A percentile compares a stretch with the other conserved stretches of the same genome.
Evolutionary conservation across 768 basidiomycete species (phyloP).

Genomic region (Mycena pura): DNA sequence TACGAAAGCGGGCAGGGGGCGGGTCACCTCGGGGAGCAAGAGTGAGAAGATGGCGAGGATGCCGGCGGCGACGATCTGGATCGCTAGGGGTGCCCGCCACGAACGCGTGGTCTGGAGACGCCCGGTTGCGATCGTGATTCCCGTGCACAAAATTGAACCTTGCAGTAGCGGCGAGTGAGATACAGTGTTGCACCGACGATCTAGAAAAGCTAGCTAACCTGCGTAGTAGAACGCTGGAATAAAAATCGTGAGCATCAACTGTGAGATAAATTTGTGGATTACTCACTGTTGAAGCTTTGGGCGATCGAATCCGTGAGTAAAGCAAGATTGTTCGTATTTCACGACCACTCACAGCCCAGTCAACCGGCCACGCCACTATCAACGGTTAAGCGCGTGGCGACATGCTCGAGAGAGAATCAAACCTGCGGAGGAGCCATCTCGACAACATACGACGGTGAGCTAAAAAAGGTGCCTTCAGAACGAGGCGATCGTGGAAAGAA

Average conservation of each 20-base stretch:
- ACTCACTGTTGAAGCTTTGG: neutral
- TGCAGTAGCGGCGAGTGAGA: neutral
- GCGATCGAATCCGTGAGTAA: neutral
- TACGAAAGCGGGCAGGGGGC: neutral
- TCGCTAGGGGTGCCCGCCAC: slow-evolving; percentile 60
- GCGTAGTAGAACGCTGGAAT: slow-evolving; percentile 51
- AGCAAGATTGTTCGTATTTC: no score
- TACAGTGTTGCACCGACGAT: neutral
- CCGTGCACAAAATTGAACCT: slow-evolving; percentile 35
- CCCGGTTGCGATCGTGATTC: slow-evolving; percentile 52
- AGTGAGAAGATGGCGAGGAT: slow-evolving; percentile 38
- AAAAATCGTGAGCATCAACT: neutral
- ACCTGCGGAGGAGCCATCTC: slow-evolving; percentile 27
- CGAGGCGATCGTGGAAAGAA: neutral
- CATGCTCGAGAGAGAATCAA: neutral
- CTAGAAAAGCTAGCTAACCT: slow-evolving; percentile 29
- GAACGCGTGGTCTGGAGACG: slow-evolving; percentile 41
- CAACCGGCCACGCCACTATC: slow-evolving; percentile 26
- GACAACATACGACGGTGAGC: slow-evolving; percentile 21
- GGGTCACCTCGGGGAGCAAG: slow-evolving; percentile 34
- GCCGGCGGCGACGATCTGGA: slow-evolving; percentile 56
- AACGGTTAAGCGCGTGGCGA: neutral
- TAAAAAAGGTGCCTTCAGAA: neutral
- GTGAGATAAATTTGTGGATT: neutral
- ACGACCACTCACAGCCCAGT: slow-evolving; percentile 24